Evolutionary conservation across 2,329 filamentous ascomycete genomes (phyloP).

Genomic region (Diaporthe citri): DNA sequence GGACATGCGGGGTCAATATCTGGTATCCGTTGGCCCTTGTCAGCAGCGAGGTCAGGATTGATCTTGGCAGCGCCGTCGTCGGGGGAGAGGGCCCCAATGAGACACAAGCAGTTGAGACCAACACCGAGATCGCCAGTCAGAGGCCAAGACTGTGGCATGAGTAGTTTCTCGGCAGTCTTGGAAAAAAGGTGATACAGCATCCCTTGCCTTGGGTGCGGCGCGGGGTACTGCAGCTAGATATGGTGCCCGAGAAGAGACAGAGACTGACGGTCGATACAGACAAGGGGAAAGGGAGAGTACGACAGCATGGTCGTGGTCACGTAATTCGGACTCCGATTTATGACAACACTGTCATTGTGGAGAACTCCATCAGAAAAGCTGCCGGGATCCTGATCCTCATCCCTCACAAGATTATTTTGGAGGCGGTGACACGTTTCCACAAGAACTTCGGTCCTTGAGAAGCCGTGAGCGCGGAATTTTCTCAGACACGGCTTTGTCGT

Average conservation of each 20-base stretch:
- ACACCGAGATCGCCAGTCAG: constrained; percentile 13
- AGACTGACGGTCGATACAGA: background rate
- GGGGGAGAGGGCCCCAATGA: constrained; percentile 8
- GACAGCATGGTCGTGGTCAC: background rate
- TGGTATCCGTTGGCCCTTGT: constrained; percentile 4
- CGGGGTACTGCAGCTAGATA: constrained; percentile 18
- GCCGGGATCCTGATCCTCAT: background rate
- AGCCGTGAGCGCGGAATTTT: background rate
- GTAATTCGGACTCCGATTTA: constrained; percentile 4
- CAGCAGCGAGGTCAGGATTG: constrained; percentile 10
- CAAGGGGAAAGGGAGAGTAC: background rate
- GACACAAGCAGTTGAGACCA: background rate
- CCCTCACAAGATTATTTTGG: background rate
- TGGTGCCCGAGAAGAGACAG: background rate
- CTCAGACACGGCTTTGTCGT: background rate
- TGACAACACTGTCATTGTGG: background rate
- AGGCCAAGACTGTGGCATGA: constrained; percentile 11
- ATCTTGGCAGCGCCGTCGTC: constrained; percentile 11
- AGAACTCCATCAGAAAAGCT: background rate
- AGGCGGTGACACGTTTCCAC: background rate
- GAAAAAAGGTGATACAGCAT: constrained; percentile 4
- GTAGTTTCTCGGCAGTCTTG: constrained; percentile 8
- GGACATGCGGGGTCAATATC: constrained; percentile 14
- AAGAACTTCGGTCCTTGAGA: background rate
- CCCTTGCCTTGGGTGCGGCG: background rate